Conservation (phyloP, 176 grass and related monocot species). For the Eleusine indica region DNA sequence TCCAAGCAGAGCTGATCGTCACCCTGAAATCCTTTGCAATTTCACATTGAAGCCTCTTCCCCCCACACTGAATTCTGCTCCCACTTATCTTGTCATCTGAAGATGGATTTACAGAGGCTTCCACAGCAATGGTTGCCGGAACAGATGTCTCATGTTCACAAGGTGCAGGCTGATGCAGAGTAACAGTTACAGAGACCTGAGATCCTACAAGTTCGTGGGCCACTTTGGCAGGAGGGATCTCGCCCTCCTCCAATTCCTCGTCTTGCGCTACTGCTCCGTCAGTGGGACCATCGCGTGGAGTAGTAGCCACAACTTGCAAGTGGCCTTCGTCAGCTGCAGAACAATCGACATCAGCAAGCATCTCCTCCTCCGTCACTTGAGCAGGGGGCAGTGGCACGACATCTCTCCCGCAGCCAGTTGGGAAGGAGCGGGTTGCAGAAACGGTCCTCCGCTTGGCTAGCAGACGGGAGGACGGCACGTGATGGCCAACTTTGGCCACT, state of each 20-base stretch:
- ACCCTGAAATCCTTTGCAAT: slow-evolving; percentile 23
- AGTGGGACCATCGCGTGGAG: background rate
- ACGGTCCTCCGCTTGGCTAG: background rate
- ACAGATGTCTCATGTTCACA: background rate
- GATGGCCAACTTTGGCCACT: background rate
- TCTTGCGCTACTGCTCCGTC: background rate
- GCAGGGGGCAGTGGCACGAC: background rate
- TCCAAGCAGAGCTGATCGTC: background rate
- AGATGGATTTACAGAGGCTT: background rate
- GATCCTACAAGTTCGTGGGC: background rate
- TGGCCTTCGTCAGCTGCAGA: no score
- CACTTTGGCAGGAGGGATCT: background rate
- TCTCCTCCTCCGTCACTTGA: background rate
- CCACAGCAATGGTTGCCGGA: background rate
- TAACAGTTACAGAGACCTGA: background rate
- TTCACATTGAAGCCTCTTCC: background rate
- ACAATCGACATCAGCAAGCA: background rate
- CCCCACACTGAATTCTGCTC: background rate
- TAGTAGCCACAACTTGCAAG: background rate
- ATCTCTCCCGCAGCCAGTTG: background rate
- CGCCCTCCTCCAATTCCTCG: slow-evolving; percentile 9
- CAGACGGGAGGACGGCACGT: background rate
- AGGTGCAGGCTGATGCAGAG: slow-evolving; percentile 1
- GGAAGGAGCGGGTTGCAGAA: background rate
- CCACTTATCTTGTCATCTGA: background rate